Percentiles rank a stretch among this genome's conserved stretches.
phyloP scores from a whole-genome alignment of 192 early-diverging fungal genomes.

The Thamnidium elegans region DNA sequence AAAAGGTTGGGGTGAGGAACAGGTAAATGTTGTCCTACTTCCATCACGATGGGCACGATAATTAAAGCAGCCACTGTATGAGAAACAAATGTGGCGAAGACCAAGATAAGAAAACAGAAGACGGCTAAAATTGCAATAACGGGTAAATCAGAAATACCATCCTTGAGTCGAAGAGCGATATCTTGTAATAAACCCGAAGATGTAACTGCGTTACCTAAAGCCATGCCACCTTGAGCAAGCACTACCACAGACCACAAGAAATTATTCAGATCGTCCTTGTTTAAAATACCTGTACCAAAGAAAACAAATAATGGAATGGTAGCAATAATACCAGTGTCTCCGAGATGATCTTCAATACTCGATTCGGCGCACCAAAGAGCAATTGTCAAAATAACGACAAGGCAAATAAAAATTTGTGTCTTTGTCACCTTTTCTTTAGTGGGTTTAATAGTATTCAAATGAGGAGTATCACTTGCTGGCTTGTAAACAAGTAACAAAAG shows the following conservation, averaged over 20 bases:
- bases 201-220: constrained; percentile 71
- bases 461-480: constrained; percentile 49
- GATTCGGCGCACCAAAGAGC: constrained; percentile 68
- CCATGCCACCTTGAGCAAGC: constrained; percentile 75
- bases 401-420: constrained; percentile 55
- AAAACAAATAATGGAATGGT: constrained; percentile 71
- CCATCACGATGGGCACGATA: constrained; percentile 67
- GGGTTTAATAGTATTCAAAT: constrained; percentile 40
- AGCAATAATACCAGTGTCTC: constrained; percentile 74
- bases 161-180: constrained; percentile 57
- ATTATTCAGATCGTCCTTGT: constrained; percentile 74
- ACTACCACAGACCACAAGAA: constrained; percentile 58
- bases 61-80: constrained; percentile 81
- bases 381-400: constrained; percentile 61
- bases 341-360: constrained; percentile 53
- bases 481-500: constrained; percentile 62
- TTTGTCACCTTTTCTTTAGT: constrained; percentile 41
- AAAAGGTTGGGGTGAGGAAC: constrained; percentile 64
- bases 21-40: constrained; percentile 63
- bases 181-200: constrained; percentile 64
- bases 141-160: constrained; percentile 46
- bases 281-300: constrained; percentile 66
- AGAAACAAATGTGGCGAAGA: constrained; percentile 72
- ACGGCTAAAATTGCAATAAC: constrained; percentile 54
- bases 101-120: constrained; percentile 59